Percentiles rank a stretch among this genome's conserved stretches.
phyloP scores from a whole-genome alignment of 2,329 filamentous ascomycete species.

The Xylariaceae sp. region DNA sequence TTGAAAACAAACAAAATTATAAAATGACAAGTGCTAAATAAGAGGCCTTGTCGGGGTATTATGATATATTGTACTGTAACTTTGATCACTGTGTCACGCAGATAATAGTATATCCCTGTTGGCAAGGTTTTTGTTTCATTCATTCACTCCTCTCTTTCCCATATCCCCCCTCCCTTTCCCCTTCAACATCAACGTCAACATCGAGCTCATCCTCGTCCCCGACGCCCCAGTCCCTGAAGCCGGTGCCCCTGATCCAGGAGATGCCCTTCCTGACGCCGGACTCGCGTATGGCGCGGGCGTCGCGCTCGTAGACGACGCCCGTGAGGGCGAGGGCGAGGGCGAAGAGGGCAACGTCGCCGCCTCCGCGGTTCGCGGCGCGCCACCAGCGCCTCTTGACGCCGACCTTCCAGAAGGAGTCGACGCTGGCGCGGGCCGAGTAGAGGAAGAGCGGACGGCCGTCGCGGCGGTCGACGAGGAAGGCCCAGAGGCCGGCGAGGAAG shows the following conservation, averaged over 20 bases:
- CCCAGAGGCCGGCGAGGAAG: conserved; percentile 79
- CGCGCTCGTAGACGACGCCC: conserved; percentile 69
- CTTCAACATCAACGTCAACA: too few relatives aligned
- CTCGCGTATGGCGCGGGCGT: conserved; percentile 63
- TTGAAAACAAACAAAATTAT: too few relatives aligned
- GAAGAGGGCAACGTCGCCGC: conserved; percentile 81
- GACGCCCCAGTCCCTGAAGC: conserved; percentile 62
- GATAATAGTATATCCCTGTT: too few relatives aligned
- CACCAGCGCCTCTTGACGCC: conserved; percentile 88
- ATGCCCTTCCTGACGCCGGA: conserved; percentile 64
- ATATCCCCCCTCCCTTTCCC: too few relatives aligned
- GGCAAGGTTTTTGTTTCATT: too few relatives aligned
- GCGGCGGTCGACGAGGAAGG: conserved; percentile 65
- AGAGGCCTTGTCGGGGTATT: too few relatives aligned
- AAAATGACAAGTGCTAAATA: too few relatives aligned
- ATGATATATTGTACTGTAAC: too few relatives aligned
- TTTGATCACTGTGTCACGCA: too few relatives aligned
- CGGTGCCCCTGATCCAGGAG: conserved; percentile 69
- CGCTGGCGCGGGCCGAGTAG: conserved; percentile 69
- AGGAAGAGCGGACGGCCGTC: conserved; percentile 66
- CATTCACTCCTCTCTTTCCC: too few relatives aligned
- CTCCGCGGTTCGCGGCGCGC: conserved; percentile 71
- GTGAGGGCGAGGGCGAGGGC: conserved; percentile 72
- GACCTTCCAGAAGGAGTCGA: conserved; percentile 86
- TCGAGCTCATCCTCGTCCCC: conserved; percentile 44